Conservation (phyloP, 2,329 filamentous ascomycete genomes). For the Coniochaeta ligniaria region DNA sequence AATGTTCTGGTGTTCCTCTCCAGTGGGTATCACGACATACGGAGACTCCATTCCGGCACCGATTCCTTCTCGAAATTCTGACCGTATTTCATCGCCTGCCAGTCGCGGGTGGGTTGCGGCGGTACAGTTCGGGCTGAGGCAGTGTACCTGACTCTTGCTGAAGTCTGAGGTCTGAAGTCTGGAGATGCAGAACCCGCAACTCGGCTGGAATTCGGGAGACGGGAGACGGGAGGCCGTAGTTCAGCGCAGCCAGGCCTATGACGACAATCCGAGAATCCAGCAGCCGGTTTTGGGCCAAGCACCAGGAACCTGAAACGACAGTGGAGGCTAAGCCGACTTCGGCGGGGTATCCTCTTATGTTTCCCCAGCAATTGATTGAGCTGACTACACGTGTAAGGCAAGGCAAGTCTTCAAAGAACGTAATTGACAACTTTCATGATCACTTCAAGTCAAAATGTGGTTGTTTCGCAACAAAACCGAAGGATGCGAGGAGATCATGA, state of each 20-base stretch:
- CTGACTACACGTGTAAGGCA: background rate
- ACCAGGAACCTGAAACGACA: background rate
- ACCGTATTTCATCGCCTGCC: constrained; percentile 63
- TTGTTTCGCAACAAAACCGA: background rate
- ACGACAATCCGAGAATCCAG: background rate
- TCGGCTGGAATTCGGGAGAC: background rate
- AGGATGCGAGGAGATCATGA: background rate
- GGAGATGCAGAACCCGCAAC: background rate
- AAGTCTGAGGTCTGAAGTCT: background rate
- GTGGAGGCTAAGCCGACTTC: background rate
- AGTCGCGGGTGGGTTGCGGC: background rate
- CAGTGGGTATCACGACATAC: constrained; percentile 33
- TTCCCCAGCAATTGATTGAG: background rate
- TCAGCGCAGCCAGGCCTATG: background rate
- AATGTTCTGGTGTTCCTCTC: background rate
- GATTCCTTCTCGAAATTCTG: constrained; percentile 67
- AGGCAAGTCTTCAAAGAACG: background rate
- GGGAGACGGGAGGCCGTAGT: background rate
- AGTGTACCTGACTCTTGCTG: background rate
- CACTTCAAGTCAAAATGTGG: too few species aligned
- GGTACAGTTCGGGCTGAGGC: background rate
- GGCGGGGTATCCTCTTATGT: background rate
- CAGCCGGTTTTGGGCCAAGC: background rate
- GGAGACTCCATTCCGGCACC: constrained; percentile 74
- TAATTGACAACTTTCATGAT: too few species aligned